Conservation (phyloP, 2,329 filamentous ascomycete species). For the Ophiostoma sp. region DNA sequence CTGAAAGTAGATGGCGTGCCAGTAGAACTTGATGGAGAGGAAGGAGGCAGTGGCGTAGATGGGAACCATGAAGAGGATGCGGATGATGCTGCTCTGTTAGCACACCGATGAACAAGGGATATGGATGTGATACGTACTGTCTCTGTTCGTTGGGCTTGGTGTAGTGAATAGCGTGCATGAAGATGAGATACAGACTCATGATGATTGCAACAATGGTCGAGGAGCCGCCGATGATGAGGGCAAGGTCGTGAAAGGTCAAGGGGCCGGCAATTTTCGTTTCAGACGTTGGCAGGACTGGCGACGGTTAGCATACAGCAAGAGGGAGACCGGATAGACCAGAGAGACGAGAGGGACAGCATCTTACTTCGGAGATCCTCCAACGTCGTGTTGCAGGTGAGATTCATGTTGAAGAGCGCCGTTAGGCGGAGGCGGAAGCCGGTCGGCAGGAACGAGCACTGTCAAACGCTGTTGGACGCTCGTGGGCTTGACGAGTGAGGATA, state of each 20-base stretch:
- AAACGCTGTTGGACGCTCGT: too few relatives aligned
- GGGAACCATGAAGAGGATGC: conserved; percentile 83
- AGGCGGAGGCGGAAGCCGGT: not conserved
- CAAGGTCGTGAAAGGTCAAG: conserved; percentile 51
- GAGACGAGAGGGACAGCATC: not conserved
- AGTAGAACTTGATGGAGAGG: conserved; percentile 68
- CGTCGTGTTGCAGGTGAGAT: conserved; percentile 41
- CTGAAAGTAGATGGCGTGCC: conserved; percentile 72
- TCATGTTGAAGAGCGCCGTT: conserved; percentile 30
- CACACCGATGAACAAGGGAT: not conserved
- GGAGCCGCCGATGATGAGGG: conserved; percentile 46
- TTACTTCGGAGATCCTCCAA: conserved; percentile 42
- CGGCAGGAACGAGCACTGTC: too few relatives aligned
- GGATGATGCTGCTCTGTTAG: conserved; percentile 59
- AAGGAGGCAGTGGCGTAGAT: conserved; percentile 71
- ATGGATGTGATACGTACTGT: conserved; percentile 40
- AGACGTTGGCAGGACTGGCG: conserved; percentile 39
- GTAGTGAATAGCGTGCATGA: conserved; percentile 55
- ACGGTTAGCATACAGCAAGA: too few relatives aligned
- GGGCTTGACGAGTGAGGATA: not conserved
- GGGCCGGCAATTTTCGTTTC: conserved; percentile 44
- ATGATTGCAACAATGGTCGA: conserved; percentile 47
- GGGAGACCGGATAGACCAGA: not conserved
- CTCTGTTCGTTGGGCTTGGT: conserved; percentile 56
- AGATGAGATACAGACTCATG: conserved; percentile 52